Base-by-base conservation (phyloP, 495 filamentous ascomycete genomes). In the Aspergillus taichungensis region DNA sequence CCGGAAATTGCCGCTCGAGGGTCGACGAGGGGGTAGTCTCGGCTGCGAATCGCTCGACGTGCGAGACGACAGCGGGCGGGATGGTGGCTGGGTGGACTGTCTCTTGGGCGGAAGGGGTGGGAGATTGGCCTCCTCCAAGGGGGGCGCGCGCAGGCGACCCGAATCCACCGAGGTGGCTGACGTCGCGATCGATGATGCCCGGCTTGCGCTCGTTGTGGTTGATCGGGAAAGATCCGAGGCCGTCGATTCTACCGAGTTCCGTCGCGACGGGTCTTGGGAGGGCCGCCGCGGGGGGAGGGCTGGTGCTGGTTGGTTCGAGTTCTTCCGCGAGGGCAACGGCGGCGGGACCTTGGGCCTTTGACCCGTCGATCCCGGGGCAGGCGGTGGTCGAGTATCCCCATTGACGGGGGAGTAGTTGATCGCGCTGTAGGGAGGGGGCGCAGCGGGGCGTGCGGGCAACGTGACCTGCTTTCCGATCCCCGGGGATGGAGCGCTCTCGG, bases 261-360 rank as follows among this genome's bases (percentile, higher is more conserved):
- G 54, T 24, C 63, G 56, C 6, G 47, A 43, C 10, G 46, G 50
- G 1, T 56, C 51, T 4, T 36, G 33, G n/a, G 68, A 68, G n/a
- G 63, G 57, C 51, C 61, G 66, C 13, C 68, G 68, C 6, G 64
- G 59, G 24, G 68, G 54, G 24, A 69, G 53, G 13, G 67, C 48
- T 7, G 77, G 72, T 11, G 66, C 62, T 24, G 50, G 49, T 42
- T 66, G 67, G n/a, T 56, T 53, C 41, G 58, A 70, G 47, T 45
- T 56, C 57, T 63, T 70, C 46, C 76, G 67, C 24, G 70, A 66
- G 18, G 77, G 76, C 41, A 79, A 61, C 11, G 67, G 76, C 27
- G 79, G 79, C 40, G 78, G 66, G 13, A 59, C 38, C 40, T 62
- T 66, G 14, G 63, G 52, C 39, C 58, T 71, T 62, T 62, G 56